Base-by-base conservation (phyloP, 768 basidiomycete species). In the Ramaria rubella region DNA sequence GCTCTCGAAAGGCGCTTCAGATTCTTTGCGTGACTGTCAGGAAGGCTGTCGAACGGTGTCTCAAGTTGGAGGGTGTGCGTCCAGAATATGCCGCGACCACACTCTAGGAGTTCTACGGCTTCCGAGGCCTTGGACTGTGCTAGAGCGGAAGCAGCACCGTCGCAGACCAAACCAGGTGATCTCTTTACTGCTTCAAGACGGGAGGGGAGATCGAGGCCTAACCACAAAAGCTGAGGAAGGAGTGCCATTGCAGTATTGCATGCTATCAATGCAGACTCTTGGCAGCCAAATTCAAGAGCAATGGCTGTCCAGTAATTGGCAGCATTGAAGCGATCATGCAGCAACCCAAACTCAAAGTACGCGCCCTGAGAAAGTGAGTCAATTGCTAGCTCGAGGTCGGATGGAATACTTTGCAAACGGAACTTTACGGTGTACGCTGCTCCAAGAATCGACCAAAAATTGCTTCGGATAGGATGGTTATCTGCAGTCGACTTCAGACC, bases 41-140 rank as follows among this genome's bases (percentile, higher is more conserved):
- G 61, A 1, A 68, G 57, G 12, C 57, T 48, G n/a, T 63, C 64
- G 1, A 67, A 19, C 2, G 30, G 60, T 55, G 38, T 65, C 57
- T 9, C 65, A 52, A 63, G 56, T 0, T 49, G 57, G 33, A 64
- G 59, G 0, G 57, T 58, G 45, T 73, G 72, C 15, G 62, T 59
- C 73, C 72, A 74, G 50, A 73, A 29, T 7, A 71, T n/a, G 4
- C 67, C 67, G 15, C 73, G 62, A 3, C 69, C 72, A 12, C 57
- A 52, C 45, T 73, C 72, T 5, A 73, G 61, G 1, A 59, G 45
- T 43, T 69, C 70, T 21, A 73, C 49, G 1, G 68, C 72, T 40
- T 63, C 64, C 5, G 59, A 34, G n/a, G 55, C 61, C 4, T 67
- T 58, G 15, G 58, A 58, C 51, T 58, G 61, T 45, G 63, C 63